Evolutionary conservation across 2,329 filamentous ascomycete species (phyloP).

Genomic region (Ophiostoma ulmi): DNA sequence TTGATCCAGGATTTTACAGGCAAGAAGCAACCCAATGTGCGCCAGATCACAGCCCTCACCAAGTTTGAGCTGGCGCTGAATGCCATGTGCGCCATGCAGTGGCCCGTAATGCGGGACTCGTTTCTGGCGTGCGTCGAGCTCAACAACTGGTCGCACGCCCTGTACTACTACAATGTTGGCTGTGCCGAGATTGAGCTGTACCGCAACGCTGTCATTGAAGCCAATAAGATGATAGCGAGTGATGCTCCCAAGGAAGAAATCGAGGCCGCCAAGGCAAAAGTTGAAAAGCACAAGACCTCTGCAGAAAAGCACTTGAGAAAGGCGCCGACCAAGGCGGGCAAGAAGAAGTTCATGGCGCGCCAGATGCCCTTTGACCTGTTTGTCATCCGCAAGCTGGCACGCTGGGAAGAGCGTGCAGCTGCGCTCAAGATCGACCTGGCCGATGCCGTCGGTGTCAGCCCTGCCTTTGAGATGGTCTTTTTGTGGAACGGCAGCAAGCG

Average conservation of each 20-base stretch:
- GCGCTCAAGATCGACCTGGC: slow-evolving; percentile 61
- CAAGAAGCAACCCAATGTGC: slow-evolving; percentile 60
- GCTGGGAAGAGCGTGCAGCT: slow-evolving; percentile 77
- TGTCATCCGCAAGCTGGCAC: slow-evolving; percentile 73
- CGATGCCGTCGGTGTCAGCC: slow-evolving; percentile 76
- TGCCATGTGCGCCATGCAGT: slow-evolving; percentile 73
- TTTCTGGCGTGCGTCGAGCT: slow-evolving; percentile 72
- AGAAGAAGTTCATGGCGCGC: slow-evolving; percentile 83
- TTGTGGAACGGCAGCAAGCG: slow-evolving; percentile 87
- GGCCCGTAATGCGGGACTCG: slow-evolving; percentile 64
- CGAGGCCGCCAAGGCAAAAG: slow-evolving; percentile 31
- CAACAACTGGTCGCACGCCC: slow-evolving; percentile 83
- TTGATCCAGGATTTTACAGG: slow-evolving; percentile 47
- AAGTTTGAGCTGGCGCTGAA: slow-evolving; percentile 79
- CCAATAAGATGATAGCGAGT: slow-evolving; percentile 26
- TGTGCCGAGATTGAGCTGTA: slow-evolving; percentile 77
- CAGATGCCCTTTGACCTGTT: slow-evolving; percentile 89
- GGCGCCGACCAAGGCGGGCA: slow-evolving; percentile 68
- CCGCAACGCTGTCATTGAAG: slow-evolving; percentile 51
- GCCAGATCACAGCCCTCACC: slow-evolving; percentile 79
- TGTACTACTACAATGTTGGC: slow-evolving; percentile 88
- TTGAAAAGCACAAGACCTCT: slow-evolving; percentile 53
- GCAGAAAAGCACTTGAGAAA: slow-evolving; percentile 67
- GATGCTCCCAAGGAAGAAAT: slow-evolving; percentile 31
- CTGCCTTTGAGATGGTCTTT: slow-evolving; percentile 85